These are phyloP conservation scores for Coniochaeta pulveracea DNA, from an alignment of 2,329 filamentous ascomycete species.

Conservation along the genomic window DNA sequence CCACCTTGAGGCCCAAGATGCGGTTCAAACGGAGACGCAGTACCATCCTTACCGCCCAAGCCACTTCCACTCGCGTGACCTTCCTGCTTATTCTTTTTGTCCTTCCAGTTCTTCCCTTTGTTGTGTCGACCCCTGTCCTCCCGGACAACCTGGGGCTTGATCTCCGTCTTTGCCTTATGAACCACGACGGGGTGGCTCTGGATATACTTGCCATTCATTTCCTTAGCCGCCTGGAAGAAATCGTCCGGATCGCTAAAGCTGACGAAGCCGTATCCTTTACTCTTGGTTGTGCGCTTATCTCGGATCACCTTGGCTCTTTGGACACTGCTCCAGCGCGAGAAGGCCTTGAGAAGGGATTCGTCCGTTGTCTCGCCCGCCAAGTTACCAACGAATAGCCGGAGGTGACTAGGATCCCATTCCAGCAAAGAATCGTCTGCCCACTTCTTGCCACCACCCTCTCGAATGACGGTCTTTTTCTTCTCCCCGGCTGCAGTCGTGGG, in stretches of 20 bases:
- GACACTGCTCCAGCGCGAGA: slow-evolving; percentile 75
- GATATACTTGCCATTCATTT: slow-evolving; percentile 99
- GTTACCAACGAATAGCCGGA: slow-evolving; percentile 93
- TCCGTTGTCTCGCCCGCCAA: slow-evolving; percentile 95
- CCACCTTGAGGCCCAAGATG: slow-evolving; percentile 36
- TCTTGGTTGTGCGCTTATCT: slow-evolving; percentile 93
- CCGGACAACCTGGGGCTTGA: slow-evolving; percentile 63
- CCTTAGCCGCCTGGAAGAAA: slow-evolving; percentile 90
- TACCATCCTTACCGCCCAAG: slow-evolving; percentile 14
- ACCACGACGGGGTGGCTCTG: slow-evolving; percentile 88
- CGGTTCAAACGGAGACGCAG: slow-evolving; percentile 32
- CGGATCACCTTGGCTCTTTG: slow-evolving; percentile 89
- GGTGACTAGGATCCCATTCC: slow-evolving; percentile 92
- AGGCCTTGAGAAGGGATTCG: slow-evolving; percentile 89
- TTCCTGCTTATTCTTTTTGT: slow-evolving; percentile 15
- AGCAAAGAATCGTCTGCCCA: slow-evolving; percentile 85
- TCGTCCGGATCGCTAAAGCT: slow-evolving; percentile 93
- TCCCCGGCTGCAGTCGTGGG: slow-evolving; percentile 34
- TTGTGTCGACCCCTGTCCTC: slow-evolving; percentile 41
- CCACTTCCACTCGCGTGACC: slow-evolving; percentile 21
- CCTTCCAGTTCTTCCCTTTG: slow-evolving; percentile 35
- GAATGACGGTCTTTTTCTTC: slow-evolving; percentile 77
- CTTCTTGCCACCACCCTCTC: slow-evolving; percentile 79
- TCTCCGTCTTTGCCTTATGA: slow-evolving; percentile 82
- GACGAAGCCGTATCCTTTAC: slow-evolving; percentile 92